These are phyloP conservation scores for Irpex sp. DNA, from an alignment of 1,284 basidiomycete species.

Conservation along the genomic window DNA sequence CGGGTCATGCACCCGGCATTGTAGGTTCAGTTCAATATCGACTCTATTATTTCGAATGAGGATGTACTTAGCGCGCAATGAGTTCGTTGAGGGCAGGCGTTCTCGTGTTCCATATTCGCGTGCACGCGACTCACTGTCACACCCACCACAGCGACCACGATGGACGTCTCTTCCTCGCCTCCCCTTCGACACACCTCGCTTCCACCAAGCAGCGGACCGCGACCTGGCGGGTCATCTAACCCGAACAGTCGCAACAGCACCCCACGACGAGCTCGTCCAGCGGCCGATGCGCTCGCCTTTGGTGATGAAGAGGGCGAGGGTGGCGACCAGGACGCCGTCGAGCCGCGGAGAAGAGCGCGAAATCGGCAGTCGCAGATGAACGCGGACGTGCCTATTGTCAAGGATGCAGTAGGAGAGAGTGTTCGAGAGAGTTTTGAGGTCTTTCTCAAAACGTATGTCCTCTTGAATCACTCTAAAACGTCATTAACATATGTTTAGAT, in stretches of 20 bases:
- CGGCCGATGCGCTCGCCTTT: slow-evolving; percentile 57
- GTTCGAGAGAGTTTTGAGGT: slow-evolving; percentile 87
- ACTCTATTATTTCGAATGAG: too few species aligned
- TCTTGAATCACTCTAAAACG: background rate
- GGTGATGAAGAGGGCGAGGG: slow-evolving; percentile 51
- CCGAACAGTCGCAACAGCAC: slow-evolving; percentile 33
- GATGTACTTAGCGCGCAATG: slow-evolving; percentile 3
- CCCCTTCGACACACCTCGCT: slow-evolving; percentile 39
- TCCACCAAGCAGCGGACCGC: slow-evolving; percentile 65
- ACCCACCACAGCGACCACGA: slow-evolving; percentile 25
- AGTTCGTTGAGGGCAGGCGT: slow-evolving; percentile 34
- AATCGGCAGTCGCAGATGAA: slow-evolving; percentile 38
- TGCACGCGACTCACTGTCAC: slow-evolving; percentile 19
- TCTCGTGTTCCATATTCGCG: slow-evolving; percentile 33
- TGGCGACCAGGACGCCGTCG: slow-evolving; percentile 32
- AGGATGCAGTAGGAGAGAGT: slow-evolving; percentile 89
- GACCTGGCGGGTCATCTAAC: slow-evolving; percentile 41
- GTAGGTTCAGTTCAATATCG: too few species aligned
- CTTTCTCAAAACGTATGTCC: slow-evolving; percentile 82
- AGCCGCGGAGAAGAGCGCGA: slow-evolving; percentile 17
- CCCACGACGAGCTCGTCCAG: slow-evolving; percentile 39
- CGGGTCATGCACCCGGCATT: too few species aligned
- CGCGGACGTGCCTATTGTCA: slow-evolving; percentile 77
- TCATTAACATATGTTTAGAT: slow-evolving; percentile 40
- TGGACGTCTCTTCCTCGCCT: slow-evolving; percentile 41